Base-by-base conservation (phyloP, 2,329 filamentous ascomycete genomes). In the Thielaviopsis cerberus region DNA sequence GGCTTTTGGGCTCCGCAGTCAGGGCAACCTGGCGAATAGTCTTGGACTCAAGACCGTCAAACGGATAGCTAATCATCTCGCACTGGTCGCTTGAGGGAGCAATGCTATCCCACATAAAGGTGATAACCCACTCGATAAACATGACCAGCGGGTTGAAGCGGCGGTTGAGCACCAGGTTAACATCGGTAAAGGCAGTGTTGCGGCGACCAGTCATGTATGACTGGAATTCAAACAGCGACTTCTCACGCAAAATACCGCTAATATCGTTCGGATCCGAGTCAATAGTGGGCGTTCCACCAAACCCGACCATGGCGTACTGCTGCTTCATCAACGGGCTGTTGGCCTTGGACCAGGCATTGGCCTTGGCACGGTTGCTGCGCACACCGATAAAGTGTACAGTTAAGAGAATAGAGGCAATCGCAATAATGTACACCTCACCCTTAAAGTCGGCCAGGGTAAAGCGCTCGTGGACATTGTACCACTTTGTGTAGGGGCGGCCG, bases 381-480 rank as follows among this genome's bases (percentile, higher is more conserved):
- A 86, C 82, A 60, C 92, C 92, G 73, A 88, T 81, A 66, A 94
- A 72, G 69, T 97, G 90, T 62, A 94, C 73, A 50, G 83, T 68
- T 63, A 96, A 75, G 63, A 96, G 79, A 57, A 94, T 63, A 57
- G 83, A 67, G 64, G 96, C 80, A 66, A 89, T 76, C 34, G 80
- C 78, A 61, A 96, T 73, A 65, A 98, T 86, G 69, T 89, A 73
- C 61, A 86, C 85, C 74, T 98, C 92, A 66, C 84, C 79, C 72
- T 82, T 82, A 77, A 98, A 98, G 70, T 98, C 92, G 66, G 77
- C 78, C 61, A 84, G 74, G 25, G 82, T 82, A 66, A 90, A 83
- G 67, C 92, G 88, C 78, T 97, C 90, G 78, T 94, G 92, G 62
- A 97, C 76, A 59, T 89, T 88, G 74, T 97, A 98, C 92, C 92